Conservation (phyloP, 257 asterid genomes). For the Rehmannia glutinosa region DNA sequence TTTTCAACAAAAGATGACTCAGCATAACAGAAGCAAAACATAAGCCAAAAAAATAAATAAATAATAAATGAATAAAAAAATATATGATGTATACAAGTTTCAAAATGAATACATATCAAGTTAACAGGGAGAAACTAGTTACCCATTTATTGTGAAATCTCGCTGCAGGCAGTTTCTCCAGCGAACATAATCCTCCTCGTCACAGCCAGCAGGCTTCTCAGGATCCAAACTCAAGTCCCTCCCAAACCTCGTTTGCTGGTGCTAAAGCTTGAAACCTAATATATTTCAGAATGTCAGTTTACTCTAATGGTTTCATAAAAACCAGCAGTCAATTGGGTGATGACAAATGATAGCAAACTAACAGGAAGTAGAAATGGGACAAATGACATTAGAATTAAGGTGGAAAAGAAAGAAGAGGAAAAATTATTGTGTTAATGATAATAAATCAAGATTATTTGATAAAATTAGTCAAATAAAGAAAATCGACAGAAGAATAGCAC, state of each 20-base stretch:
- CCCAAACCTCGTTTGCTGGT: slow-evolving; percentile 48
- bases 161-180: slow-evolving; percentile 77
- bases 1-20: neutral
- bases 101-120: slow-evolving; percentile 9
- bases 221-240: slow-evolving; percentile 37
- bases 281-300: slow-evolving; percentile 13
- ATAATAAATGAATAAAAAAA: neutral
- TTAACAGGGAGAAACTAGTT: slow-evolving; percentile 18
- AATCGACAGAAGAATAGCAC: neutral
- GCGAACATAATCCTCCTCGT: slow-evolving; percentile 62
- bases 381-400: neutral
- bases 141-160: slow-evolving; percentile 89
- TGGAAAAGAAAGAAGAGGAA: neutral
- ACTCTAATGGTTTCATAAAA: neutral
- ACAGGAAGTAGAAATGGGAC: neutral
- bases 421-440: neutral
- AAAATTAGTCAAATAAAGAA: slow-evolving; percentile 1
- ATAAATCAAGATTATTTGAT: neutral
- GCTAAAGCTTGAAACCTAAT: slow-evolving; percentile 87
- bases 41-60: neutral
- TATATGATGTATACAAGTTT: neutral
- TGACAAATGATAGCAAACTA: neutral
- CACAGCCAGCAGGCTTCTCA: slow-evolving; percentile 56
- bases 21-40: neutral
- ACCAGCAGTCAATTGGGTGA: neutral